Base-by-base conservation (phyloP, 2,329 filamentous ascomycete genomes). In the Thyridium curvatum region DNA sequence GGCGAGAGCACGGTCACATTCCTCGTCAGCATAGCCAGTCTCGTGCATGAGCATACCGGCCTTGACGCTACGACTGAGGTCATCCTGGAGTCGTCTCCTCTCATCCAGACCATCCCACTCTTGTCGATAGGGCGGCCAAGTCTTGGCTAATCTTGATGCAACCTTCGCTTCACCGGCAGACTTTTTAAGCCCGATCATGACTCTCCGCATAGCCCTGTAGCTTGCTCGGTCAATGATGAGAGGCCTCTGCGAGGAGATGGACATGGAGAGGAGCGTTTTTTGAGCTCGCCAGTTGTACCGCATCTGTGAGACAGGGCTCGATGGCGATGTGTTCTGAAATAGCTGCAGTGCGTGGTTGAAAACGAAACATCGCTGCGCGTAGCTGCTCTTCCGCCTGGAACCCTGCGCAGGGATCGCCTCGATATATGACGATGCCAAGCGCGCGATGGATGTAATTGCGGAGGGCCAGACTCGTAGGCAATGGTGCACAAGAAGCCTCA, bases 41-140 rank as follows among this genome's bases (percentile, higher is more conserved):
- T 76, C 72, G 44, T 66, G 68, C 62, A 74, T 73, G 42, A 76
- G 64, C 30, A 68, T 56, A 5, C 77, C 69, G 1, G 74, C 75
- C 42, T 63, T 65, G 8, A 74, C 64, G 31, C 69, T 68, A 38
- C 77, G 65, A 40, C 74, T 77, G 46, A 69, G 62, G 42, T 73
- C 72, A 18, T 78, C 72, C 33, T 74, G 66, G 1, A 60, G 61
- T 5, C 65, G 63, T 37, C 67, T 64, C 37, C 60, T 64, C 46
- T 78, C 77, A 51, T 83, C 79, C 44, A 76, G 71, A 2, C 77
- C 78, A 49, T 82, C 73, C 41, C 72, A 68, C 10, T 71, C 65
- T 30, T 66, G 62, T 39, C 75, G 60, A 55, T 79, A 82, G 1
- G 79, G 79, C 9, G 79, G 79, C 79, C 78, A 82, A 2, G 66